Evolutionary conservation across 169 alveolate genomes (phyloP), one percentile per base, ranked within the genome.

Genomic region (Fabrea salina): DNA sequence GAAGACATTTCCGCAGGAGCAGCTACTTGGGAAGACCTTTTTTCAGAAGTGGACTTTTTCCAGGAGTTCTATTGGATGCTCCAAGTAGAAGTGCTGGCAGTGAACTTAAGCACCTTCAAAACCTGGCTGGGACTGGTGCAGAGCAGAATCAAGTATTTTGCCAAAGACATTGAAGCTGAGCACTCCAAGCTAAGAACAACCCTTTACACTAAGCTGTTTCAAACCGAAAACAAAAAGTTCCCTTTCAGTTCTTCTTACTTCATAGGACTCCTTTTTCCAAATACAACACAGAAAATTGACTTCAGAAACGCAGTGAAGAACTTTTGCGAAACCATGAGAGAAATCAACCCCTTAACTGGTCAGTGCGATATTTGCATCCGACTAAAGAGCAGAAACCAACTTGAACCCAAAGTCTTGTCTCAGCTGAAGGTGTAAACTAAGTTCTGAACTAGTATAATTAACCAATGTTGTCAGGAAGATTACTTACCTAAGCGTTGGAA

Each of bases 401-500:
- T n/a, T n/a, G n/a, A n/a, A n/a, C n/a, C n/a, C n/a, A n/a, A n/a
- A n/a, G n/a, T n/a, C n/a, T n/a, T n/a, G n/a, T n/a, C n/a, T n/a
- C n/a, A n/a, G n/a, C n/a, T n/a, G n/a, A n/a, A n/a, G n/a, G n/a
- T n/a, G n/a, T n/a, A n/a, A n/a, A n/a, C n/a, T n/a, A n/a, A n/a
- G n/a, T n/a, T n/a, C n/a, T n/a, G n/a, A n/a, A n/a, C n/a, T n/a
- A n/a, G n/a, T n/a, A n/a, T n/a, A n/a, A n/a, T n/a, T n/a, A n/a
- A n/a, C n/a, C n/a, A 44, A 44, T 44, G 8, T 44, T 8, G 16
- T 16, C 16, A 44, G 16, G 53, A 44, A 44, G 8, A 13, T 16
- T 44, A 90, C 56, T 89, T 78, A 16, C 94, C 86, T 53, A 87
- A 89, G 82, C 92, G 91, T 78, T 93, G 96, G 84, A 93, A 97